phyloP scores from a whole-genome alignment of 176 grass and related monocot genomes.

The Cymbopogon citratus region DNA sequence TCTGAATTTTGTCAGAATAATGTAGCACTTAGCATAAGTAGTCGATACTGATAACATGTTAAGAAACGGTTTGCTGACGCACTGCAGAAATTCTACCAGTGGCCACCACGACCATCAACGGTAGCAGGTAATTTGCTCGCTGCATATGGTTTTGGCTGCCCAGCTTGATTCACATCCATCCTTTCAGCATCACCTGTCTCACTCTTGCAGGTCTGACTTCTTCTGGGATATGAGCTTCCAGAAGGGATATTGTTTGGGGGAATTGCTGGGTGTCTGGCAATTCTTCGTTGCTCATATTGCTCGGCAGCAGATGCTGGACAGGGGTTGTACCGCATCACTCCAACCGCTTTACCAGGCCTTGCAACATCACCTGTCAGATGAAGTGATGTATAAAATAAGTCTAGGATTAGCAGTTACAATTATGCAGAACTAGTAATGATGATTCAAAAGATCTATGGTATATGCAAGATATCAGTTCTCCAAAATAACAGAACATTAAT shows the following conservation, averaged over 20 bases:
- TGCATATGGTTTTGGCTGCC: constrained; percentile 50
- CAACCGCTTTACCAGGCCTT: constrained; percentile 62
- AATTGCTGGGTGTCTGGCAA: constrained; percentile 34
- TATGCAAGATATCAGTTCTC: neutral
- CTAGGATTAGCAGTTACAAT: neutral
- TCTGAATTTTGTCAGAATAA: constrained; percentile 30
- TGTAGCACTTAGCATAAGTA: constrained; percentile 4
- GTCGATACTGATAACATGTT: neutral
- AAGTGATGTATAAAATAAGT: constrained; percentile 2
- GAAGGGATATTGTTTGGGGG: constrained; percentile 52
- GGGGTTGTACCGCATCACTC: constrained; percentile 38
- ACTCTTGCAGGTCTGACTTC: constrained; percentile 72
- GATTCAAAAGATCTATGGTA: neutral
- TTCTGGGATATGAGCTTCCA: constrained; percentile 61
- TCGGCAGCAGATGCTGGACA: constrained; percentile 28
- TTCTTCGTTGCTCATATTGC: constrained; percentile 64
- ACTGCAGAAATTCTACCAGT: constrained; percentile 47
- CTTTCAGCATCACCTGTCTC: constrained; percentile 63
- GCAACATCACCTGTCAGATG: constrained; percentile 43
- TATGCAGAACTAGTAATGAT: neutral
- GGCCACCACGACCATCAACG: constrained; percentile 45
- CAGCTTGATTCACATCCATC: constrained; percentile 38
- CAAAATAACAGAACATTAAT: neutral
- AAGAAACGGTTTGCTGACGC: neutral
- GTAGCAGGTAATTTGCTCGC: constrained; percentile 60